These are phyloP conservation scores for Ascochyta viciae-villosae DNA, from an alignment of 2,329 filamentous ascomycete genomes.

Conservation along the genomic window DNA sequence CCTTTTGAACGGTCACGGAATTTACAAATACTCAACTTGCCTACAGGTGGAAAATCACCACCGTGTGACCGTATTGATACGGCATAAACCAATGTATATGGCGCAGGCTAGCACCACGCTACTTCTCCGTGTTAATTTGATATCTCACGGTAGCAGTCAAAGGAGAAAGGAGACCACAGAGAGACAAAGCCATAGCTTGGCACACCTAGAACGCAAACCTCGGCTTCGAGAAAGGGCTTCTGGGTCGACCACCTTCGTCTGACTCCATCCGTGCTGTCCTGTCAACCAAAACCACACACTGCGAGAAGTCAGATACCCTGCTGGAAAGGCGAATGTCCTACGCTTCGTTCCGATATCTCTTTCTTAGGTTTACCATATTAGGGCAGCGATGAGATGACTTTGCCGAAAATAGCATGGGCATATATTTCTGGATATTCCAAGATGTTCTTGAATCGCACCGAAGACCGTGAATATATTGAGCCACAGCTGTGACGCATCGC, in stretches of 20 bases:
- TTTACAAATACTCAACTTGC: not conserved
- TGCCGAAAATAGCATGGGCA: not conserved
- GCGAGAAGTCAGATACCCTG: too few species aligned
- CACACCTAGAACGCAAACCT: not conserved
- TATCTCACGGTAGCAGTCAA: not conserved
- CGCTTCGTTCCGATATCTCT: too few species aligned
- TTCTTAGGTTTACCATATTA: too few species aligned
- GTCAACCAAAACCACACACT: too few species aligned
- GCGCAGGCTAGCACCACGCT: not conserved
- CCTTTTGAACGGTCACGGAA: not conserved
- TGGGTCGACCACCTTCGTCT: not conserved
- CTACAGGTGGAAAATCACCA: not conserved
- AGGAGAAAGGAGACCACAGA: not conserved
- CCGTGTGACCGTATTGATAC: not conserved
- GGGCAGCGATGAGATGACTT: too few species aligned
- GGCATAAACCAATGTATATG: not conserved
- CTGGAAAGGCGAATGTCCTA: too few species aligned
- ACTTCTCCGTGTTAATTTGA: not conserved
- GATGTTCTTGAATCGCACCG: too few species aligned
- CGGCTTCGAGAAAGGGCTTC: not conserved
- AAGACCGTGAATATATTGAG: not conserved
- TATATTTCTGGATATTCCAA: not conserved
- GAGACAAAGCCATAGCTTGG: constrained; percentile 4
- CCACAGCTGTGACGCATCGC: not conserved
- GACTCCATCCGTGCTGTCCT: too few species aligned